Evolutionary conservation across 2,329 filamentous ascomycete genomes (phyloP).

Genomic region (Botrytis cinerea): DNA sequence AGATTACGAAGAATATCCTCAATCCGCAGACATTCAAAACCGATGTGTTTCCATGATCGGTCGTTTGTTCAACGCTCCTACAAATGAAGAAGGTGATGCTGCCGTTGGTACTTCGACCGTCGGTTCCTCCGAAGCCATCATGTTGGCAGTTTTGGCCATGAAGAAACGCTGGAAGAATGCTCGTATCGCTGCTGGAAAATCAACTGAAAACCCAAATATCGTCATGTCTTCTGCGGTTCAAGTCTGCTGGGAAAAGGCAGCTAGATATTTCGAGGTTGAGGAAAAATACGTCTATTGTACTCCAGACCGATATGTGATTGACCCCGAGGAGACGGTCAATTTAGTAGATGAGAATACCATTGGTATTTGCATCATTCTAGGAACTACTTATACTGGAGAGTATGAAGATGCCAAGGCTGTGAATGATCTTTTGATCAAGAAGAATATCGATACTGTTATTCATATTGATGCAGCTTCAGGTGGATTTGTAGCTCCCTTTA

Average conservation of each 20-base stretch:
- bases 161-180: conserved; percentile 93
- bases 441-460: conserved; percentile 76
- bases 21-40: conserved; percentile 84
- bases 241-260: conserved; percentile 95
- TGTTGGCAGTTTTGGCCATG: conserved; percentile 84
- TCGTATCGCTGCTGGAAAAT: conserved; percentile 79
- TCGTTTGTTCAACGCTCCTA: conserved; percentile 80
- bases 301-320: conserved; percentile 61
- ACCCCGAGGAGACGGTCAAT: conserved; percentile 60
- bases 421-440: conserved; percentile 81
- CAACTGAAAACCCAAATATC: conserved; percentile 80
- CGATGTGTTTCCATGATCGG: conserved; percentile 91
- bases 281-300: conserved; percentile 76
- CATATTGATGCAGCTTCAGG: conserved; percentile 93
- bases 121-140: conserved; percentile 86
- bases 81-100: conserved; percentile 54
- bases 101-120: conserved; percentile 86
- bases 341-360: conserved; percentile 73
- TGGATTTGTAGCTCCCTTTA: conserved; percentile 91
- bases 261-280: conserved; percentile 88
- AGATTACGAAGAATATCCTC: conserved; percentile 82
- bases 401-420: conserved; percentile 93
- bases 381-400: conserved; percentile 85
- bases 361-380: conserved; percentile 88
- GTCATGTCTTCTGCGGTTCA: conserved; percentile 96